Base-by-base conservation (phyloP, 768 basidiomycete genomes). In the Leccinum longicurvipes region DNA sequence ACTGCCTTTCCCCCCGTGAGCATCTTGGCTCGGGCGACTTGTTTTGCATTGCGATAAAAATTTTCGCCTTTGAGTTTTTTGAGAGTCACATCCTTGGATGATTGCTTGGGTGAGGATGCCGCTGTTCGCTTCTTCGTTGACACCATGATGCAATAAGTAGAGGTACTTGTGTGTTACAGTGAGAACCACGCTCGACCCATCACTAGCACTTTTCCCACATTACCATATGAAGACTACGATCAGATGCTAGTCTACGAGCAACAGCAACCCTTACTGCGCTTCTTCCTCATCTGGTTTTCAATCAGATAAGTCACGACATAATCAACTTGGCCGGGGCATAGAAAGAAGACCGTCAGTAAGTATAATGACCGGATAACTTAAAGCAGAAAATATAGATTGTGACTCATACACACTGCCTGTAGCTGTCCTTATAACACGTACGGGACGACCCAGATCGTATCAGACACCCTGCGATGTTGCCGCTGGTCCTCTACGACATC, bases 21-120 rank as follows among this genome's bases (percentile, higher is more conserved):
- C 88, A 99, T 89, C 78, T 97, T 98, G 53, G 94, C 82, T 57
- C 87, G 79, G 28, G 79, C 76, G 34, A 86, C 93, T 65, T 85
- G 79, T 70, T 98, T 98, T 44, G 93, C 94, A 88, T 94, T 85
- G 73, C 94, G 91, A 76, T 97, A 99, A 77, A 98, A 98, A 72
- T 96, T 99, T 77, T 97, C 93, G 67, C 94, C 95, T 69, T 93
- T 93, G 60, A 89, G 82, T 70, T 79, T 87, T 61, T 83, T 82
- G 44, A 91, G 76, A 4, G 82, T 77, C 1, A 81, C 61, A 15
- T 79, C 76, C n/a, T 78, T 76, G 23, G 78, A 76, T n/a, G 82
- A 79, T 12, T 61, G 60, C 59, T 76, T 75, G 27, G 73, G 52
- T 1, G 72, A 69, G 11, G 67, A 56, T 12, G 23, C 21, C 4